Percentiles rank a stretch among this genome's conserved stretches.
Conservation (phyloP, 441 rosid species). For the Populus tomentosa region DNA sequence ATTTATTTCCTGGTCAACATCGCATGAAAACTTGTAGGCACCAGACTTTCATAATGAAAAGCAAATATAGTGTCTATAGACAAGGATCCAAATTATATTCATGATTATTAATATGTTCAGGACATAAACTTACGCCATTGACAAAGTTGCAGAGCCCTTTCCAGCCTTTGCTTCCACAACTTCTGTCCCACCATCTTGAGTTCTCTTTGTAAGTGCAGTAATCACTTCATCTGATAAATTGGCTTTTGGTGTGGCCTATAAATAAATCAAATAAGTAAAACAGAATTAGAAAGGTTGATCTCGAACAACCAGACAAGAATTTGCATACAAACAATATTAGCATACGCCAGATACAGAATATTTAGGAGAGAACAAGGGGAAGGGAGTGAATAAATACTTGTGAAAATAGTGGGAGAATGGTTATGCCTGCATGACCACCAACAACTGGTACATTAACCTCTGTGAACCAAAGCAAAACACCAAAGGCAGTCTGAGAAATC, state of each 20-base stretch:
- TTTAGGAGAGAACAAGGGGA: no score
- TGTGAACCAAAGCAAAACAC: constrained; percentile 25
- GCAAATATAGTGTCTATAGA: no score
- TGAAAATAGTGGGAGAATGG: constrained; percentile 90
- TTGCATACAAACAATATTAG: background rate
- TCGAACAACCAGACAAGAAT: background rate
- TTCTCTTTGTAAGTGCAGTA: constrained; percentile 81
- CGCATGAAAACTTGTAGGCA: no score
- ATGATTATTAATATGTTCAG: background rate
- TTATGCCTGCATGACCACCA: constrained; percentile 98
- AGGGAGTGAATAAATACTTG: constrained; percentile 36
- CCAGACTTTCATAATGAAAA: no score
- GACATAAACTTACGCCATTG: constrained; percentile 81
- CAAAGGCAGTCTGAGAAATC: background rate
- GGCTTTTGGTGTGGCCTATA: constrained; percentile 85
- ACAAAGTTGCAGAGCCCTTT: constrained; percentile 94
- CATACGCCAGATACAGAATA: no score
- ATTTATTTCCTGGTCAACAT: no score
- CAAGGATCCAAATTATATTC: no score
- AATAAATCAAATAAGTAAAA: background rate
- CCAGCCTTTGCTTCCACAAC: constrained; percentile 99
- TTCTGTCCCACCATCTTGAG: constrained; percentile 97
- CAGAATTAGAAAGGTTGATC: constrained; percentile 10
- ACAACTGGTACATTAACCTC: constrained; percentile 90
- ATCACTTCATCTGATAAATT: constrained; percentile 61